Base-by-base conservation (phyloP, 768 basidiomycete genomes). In the Asterophora parasitica region DNA sequence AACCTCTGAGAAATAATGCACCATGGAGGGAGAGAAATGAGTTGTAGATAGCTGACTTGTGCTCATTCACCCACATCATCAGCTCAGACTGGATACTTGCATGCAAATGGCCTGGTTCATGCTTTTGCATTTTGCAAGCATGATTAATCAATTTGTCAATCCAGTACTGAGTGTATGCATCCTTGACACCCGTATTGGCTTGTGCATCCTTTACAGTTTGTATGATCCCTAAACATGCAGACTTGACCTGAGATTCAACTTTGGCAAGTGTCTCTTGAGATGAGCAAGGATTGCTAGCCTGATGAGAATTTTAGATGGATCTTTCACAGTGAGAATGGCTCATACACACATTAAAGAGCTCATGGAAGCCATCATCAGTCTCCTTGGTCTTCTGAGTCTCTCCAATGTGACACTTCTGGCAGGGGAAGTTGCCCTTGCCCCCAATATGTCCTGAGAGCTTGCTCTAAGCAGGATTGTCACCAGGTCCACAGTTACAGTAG, bases 391-490 rank as follows among this genome's bases (percentile, higher is more conserved):
- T 56, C 19, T 64, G 58, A 0, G 62, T 57, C 0, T 73, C 69
- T 1, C 75, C 69, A 11, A 63, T 60, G 34, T 59, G 1, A 37
- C 73, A 76, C 53, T 68, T 71, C 1, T 65, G 55, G 45, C 76
- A 79, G 4, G 60, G 64, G 8, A 59, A 51, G 33, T 76, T 77
- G 9, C 71, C 71, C 1, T 64, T 60, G 0, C 61, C 56, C 0
- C 75, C 71, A 31, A 69, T 71, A 26, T 78, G 75, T 0, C 64
- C 62, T 4, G 59, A 64, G 1, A 55, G 49, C 49, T 72, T 66
- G 40, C 67, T 65, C 49, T 72, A 69, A 32, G 67, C 58, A 0
- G 70, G 73, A 50, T 74, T 75, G 44, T 74, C 69, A 0, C 65
- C 69, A 0, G 65, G 66, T 0, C 52, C 48, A 34, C 64, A 68